Percentiles rank a stretch among this genome's conserved stretches.
phyloP scores from a whole-genome alignment of 2,329 filamentous ascomycete genomes.

The Hypoxylon sp. region DNA sequence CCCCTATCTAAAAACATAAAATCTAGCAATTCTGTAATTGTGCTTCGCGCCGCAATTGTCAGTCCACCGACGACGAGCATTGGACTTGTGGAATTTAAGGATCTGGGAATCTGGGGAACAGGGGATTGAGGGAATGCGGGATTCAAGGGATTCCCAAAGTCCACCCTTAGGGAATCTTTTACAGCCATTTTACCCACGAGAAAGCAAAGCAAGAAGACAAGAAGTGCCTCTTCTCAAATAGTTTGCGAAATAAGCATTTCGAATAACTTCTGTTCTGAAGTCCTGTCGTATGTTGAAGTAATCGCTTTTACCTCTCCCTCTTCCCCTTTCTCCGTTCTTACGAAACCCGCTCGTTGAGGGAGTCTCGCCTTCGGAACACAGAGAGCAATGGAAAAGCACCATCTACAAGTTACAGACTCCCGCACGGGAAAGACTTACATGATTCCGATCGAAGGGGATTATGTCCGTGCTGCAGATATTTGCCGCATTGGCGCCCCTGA shows the following conservation, averaged over 20 bases:
- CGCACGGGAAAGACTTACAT: constrained; percentile 48
- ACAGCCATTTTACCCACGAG: constrained; percentile 9
- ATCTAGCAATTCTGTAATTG: neutral
- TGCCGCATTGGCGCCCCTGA: constrained; percentile 42
- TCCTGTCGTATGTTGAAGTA: constrained; percentile 24
- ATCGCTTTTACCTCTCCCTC: neutral
- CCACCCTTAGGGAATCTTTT: constrained; percentile 21
- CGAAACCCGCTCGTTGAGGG: neutral
- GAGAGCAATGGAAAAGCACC: constrained; percentile 42
- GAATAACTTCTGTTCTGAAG: constrained; percentile 6
- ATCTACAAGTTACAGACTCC: constrained; percentile 46
- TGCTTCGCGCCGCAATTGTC: constrained; percentile 2
- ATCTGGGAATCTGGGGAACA: constrained; percentile 39
- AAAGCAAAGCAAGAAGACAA: neutral
- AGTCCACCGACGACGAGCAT: constrained; percentile 16
- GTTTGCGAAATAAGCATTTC: constrained; percentile 25
- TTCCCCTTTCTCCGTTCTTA: neutral
- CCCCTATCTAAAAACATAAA: constrained; percentile 7
- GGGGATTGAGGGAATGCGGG: constrained; percentile 41
- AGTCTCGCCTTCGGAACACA: neutral
- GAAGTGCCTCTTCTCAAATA: constrained; percentile 28
- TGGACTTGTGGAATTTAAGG: constrained; percentile 42
- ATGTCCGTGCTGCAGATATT: constrained; percentile 45
- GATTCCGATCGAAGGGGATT: constrained; percentile 46
- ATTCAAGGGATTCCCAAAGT: constrained; percentile 37